These are phyloP conservation scores for Fusarium mundagurra DNA, from an alignment of 2,329 filamentous ascomycete species.

Conservation along the genomic window DNA sequence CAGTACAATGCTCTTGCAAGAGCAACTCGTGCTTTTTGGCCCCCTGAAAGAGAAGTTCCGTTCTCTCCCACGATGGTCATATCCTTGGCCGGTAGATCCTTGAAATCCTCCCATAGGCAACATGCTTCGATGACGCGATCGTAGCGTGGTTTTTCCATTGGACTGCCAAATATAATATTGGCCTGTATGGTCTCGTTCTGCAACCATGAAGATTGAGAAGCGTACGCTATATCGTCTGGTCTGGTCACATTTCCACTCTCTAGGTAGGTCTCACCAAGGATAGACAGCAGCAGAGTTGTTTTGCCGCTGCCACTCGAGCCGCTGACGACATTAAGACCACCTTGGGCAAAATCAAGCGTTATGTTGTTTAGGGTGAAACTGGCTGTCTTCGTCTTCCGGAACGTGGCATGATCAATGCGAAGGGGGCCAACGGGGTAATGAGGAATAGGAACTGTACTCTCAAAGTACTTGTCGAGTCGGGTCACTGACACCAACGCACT, in stretches of 20 bases:
- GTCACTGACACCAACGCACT: slow-evolving; percentile 55
- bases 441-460: slow-evolving; percentile 58
- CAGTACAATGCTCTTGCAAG: slow-evolving; percentile 68
- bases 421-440: slow-evolving; percentile 61
- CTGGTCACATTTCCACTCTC: slow-evolving; percentile 59
- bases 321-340: slow-evolving; percentile 63
- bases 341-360: slow-evolving; percentile 61
- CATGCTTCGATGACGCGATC: slow-evolving; percentile 65
- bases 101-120: slow-evolving; percentile 61
- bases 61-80: slow-evolving; percentile 64
- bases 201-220: slow-evolving; percentile 67
- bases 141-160: slow-evolving; percentile 64
- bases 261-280: slow-evolving; percentile 64
- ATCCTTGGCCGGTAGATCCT: slow-evolving; percentile 61
- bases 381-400: slow-evolving; percentile 61
- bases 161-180: slow-evolving; percentile 64
- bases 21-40: slow-evolving; percentile 66
- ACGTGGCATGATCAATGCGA: slow-evolving; percentile 56
- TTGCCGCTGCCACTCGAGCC: slow-evolving; percentile 67
- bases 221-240: slow-evolving; percentile 64
- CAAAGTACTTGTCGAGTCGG: slow-evolving; percentile 65
- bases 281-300: slow-evolving; percentile 63
- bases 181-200: slow-evolving; percentile 65
- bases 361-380: slow-evolving; percentile 60
- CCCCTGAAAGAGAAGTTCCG: slow-evolving; percentile 64